Evolutionary conservation across 139 green algal species (phyloP).

Genomic region (Chlamydomonas asymmetrica): DNA sequence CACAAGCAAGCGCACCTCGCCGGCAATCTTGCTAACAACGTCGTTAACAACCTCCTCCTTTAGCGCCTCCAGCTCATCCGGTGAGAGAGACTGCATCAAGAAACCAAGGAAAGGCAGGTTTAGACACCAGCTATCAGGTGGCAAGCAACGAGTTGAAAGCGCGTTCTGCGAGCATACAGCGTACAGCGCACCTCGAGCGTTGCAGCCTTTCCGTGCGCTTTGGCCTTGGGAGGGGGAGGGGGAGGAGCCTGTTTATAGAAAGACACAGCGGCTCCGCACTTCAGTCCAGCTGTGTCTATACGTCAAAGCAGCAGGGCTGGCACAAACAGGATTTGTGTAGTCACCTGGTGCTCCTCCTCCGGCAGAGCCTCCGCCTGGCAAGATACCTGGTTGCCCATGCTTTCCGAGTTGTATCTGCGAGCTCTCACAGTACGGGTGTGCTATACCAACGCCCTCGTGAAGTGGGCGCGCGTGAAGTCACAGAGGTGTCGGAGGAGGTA

Average conservation of each 20-base stretch:
- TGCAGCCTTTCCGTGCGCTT: neutral
- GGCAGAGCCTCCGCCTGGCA: constrained; percentile 16
- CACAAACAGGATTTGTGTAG: neutral
- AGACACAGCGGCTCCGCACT: constrained; percentile 12
- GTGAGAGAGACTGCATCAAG: constrained; percentile 23
- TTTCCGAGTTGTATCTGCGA: too few species aligned
- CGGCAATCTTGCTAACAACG: constrained; percentile 47
- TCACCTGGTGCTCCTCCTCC: neutral
- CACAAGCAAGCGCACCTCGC: constrained; percentile 36
- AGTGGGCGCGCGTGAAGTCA: too few species aligned
- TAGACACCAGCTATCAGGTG: neutral
- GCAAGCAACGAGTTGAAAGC: neutral
- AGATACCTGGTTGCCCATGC: constrained; percentile 21
- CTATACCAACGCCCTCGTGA: too few species aligned
- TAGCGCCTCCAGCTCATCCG: constrained; percentile 49
- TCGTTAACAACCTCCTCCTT: constrained; percentile 63
- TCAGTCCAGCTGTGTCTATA: neutral
- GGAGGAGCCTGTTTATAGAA: too few species aligned
- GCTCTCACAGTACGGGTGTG: too few species aligned
- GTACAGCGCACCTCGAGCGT: constrained; percentile 12
- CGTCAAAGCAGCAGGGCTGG: neutral
- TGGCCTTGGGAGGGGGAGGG: constrained; percentile 9
- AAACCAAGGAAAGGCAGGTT: neutral
- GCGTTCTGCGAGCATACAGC: neutral
- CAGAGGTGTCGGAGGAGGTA: too few species aligned